Percentiles rank a stretch among this genome's conserved stretches.
Conservation (phyloP, 202 grass and related monocot genomes). For the Tripidium arundinaceum region DNA sequence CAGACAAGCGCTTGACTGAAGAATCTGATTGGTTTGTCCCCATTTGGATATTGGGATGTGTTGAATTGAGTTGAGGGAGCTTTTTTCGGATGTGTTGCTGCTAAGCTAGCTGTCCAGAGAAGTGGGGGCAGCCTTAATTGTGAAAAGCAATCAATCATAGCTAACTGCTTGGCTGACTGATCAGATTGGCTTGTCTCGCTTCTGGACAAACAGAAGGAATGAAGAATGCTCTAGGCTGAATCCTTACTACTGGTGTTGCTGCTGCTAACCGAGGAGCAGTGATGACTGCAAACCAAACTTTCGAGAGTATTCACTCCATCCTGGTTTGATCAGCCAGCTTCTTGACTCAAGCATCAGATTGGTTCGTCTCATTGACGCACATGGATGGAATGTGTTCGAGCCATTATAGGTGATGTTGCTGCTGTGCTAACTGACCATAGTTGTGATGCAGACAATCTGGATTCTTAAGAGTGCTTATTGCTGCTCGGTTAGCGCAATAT, state of each 20-base stretch:
- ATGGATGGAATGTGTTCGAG: background rate
- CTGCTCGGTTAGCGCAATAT: background rate
- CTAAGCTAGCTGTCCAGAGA: background rate
- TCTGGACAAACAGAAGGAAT: background rate
- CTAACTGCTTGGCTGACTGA: background rate
- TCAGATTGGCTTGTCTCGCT: background rate
- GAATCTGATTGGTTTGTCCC: constrained; percentile 5
- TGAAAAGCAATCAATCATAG: background rate
- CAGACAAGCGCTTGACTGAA: background rate
- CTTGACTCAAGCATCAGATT: background rate
- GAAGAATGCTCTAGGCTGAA: background rate
- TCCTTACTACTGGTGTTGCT: background rate
- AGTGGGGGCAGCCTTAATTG: background rate
- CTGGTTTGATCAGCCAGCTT: background rate
- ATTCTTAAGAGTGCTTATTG: background rate
- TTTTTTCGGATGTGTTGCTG: background rate
- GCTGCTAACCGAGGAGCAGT: background rate
- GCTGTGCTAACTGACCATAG: background rate
- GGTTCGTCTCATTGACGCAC: background rate
- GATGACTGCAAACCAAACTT: background rate
- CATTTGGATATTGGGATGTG: background rate
- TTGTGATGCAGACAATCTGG: background rate
- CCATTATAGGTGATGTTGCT: background rate
- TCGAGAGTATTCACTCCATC: background rate
- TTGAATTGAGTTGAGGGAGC: background rate